These are phyloP conservation scores for Fraxinus angustifolia DNA, from an alignment of 305 asterid genomes.

Conservation along the genomic window DNA sequence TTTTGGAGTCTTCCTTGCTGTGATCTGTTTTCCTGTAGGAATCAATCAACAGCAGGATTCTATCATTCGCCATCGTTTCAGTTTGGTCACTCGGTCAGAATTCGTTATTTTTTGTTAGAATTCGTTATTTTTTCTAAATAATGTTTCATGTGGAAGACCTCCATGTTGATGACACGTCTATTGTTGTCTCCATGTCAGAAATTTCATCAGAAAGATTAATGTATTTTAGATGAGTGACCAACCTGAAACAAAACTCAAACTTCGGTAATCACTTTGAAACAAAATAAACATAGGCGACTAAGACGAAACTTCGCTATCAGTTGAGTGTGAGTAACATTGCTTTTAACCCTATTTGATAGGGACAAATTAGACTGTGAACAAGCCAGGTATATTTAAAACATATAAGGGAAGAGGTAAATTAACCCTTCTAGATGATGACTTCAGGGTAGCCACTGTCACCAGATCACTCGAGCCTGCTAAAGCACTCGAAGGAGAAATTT, in stretches of 20 bases:
- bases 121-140: background rate
- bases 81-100: background rate
- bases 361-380: background rate
- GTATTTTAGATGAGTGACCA: background rate
- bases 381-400: background rate
- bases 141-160: background rate
- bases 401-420: conserved; percentile 9
- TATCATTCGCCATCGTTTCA: background rate
- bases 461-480: conserved; percentile 40
- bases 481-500: conserved; percentile 39
- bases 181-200: background rate
- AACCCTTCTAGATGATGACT: conserved; percentile 50
- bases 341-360: background rate
- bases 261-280: background rate
- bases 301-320: background rate
- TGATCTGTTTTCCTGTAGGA: too few relatives aligned
- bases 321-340: background rate
- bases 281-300: background rate
- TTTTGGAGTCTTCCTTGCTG: too few relatives aligned
- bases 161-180: background rate
- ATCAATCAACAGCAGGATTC: too few relatives aligned
- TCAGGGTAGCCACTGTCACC: conserved; percentile 32
- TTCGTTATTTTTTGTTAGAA: background rate
- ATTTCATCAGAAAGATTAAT: background rate
- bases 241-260: background rate